phyloP scores from a whole-genome alignment of 345 rosid species.

The Luvunga scandens region DNA sequence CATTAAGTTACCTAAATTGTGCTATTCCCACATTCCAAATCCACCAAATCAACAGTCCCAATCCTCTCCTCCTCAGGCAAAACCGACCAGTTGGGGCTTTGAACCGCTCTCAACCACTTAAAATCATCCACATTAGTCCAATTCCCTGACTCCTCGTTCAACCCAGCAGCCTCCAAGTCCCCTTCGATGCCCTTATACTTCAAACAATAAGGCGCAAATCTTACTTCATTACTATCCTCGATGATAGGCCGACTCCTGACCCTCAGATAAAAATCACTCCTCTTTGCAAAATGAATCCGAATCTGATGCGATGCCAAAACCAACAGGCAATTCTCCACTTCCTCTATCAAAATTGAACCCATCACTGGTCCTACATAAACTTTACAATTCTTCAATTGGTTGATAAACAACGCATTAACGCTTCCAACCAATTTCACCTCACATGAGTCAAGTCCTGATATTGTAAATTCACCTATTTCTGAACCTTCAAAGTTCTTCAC shows the following conservation, averaged over 20 bases:
- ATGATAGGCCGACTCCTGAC: conserved; percentile 85
- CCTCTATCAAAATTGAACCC: conserved; percentile 83
- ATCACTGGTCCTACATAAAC: conserved; percentile 66
- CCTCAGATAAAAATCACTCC: conserved; percentile 70
- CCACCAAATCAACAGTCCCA: conserved; percentile 31
- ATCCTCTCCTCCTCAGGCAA: conserved; percentile 53
- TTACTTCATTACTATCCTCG: conserved; percentile 65
- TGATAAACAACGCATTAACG: conserved; percentile 55
- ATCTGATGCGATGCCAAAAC: conserved; percentile 87
- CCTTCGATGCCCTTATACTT: conserved; percentile 64
- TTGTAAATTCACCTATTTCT: conserved; percentile 66
- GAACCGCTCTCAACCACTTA: conserved; percentile 82
- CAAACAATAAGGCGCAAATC: conserved; percentile 79
- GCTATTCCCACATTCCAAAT: background rate
- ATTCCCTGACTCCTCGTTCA: conserved; percentile 60
- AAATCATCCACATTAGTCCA: conserved; percentile 91
- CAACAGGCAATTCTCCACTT: conserved; percentile 44
- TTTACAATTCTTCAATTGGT: conserved; percentile 50
- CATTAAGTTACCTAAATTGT: background rate
- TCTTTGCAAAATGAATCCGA: conserved; percentile 61
- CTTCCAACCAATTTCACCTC: conserved; percentile 57
- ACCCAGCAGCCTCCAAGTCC: conserved; percentile 55
- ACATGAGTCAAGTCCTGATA: conserved; percentile 68
- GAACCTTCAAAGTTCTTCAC: conserved; percentile 43
- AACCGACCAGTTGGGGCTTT: conserved; percentile 25